Conservation (phyloP, 352 stramenopile species). For the Salisapilia sapeloensis region DNA sequence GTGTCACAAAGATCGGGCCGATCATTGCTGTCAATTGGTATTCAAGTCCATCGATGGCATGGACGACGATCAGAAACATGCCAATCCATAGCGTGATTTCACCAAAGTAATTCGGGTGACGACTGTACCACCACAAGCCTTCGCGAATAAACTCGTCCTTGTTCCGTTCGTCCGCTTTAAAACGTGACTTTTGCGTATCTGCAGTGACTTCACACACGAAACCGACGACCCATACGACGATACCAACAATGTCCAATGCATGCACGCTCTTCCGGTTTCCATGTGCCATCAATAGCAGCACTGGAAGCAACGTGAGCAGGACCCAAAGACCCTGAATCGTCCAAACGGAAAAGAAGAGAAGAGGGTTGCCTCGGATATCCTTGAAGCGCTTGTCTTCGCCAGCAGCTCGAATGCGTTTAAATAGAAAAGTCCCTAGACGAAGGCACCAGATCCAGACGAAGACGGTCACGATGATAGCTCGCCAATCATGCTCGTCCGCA, state of each 20-base stretch:
- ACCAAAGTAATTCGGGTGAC: slow-evolving; percentile 88
- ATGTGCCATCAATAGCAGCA: slow-evolving; percentile 34
- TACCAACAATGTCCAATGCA: slow-evolving; percentile 23
- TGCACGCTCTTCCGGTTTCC: slow-evolving; percentile 8
- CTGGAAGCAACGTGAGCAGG: slow-evolving; percentile 48
- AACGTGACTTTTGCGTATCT: slow-evolving; percentile 72
- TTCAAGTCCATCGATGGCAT: slow-evolving; percentile 16
- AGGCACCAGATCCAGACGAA: slow-evolving; percentile 69
- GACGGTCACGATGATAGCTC: slow-evolving; percentile 26
- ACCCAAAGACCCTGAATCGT: slow-evolving; percentile 74
- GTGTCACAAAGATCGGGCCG: slow-evolving; percentile 46
- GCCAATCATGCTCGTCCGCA: slow-evolving; percentile 13
- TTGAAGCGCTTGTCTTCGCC: slow-evolving; percentile 63
- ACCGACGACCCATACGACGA: slow-evolving; percentile 35
- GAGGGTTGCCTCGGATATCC: slow-evolving; percentile 33
- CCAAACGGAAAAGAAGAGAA: slow-evolving; percentile 66
- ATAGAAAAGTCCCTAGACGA: slow-evolving; percentile 67
- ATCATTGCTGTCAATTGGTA: slow-evolving; percentile 21
- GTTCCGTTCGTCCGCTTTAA: slow-evolving; percentile 37
- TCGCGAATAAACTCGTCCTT: slow-evolving; percentile 64
- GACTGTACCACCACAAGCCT: slow-evolving; percentile 77
- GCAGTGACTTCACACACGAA: slow-evolving; percentile 59
- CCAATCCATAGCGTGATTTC: slow-evolving; percentile 85
- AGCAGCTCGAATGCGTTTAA: slow-evolving; percentile 37
- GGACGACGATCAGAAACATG: slow-evolving; percentile 28